Conservation (phyloP, 108 stramenopile species). For the Nitzschia inconspicua region DNA sequence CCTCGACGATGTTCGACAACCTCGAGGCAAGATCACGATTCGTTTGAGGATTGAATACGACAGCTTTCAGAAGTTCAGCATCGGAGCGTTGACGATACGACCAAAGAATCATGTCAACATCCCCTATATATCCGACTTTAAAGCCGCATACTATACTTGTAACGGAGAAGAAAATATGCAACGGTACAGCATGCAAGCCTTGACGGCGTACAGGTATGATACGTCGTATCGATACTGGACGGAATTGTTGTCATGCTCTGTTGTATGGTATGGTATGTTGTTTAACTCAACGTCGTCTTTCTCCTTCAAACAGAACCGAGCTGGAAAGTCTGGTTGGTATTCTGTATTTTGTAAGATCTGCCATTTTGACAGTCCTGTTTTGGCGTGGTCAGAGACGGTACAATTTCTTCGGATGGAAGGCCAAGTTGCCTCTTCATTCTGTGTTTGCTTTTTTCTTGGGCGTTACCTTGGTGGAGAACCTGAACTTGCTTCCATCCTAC, state of each 20-base stretch:
- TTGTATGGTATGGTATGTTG: too few relatives aligned
- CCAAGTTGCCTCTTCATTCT: conserved; percentile 46
- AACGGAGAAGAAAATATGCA: conserved; percentile 41
- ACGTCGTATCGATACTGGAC: too few relatives aligned
- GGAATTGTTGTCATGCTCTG: too few relatives aligned
- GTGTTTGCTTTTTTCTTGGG: conserved; percentile 41
- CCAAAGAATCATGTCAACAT: conserved; percentile 41
- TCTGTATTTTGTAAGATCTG: conserved; percentile 32
- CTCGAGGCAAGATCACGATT: conserved; percentile 25
- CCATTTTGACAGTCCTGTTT: conserved; percentile 36
- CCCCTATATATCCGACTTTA: conserved; percentile 40
- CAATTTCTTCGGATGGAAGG: conserved; percentile 7
- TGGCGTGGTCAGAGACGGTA: conserved; percentile 35
- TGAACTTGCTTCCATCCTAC: conserved; percentile 47
- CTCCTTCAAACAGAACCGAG: too few relatives aligned
- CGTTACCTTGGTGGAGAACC: conserved; percentile 42
- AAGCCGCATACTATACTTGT: conserved; percentile 37
- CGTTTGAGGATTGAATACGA: conserved; percentile 46
- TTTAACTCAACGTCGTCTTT: too few relatives aligned
- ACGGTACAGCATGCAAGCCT: conserved; percentile 24
- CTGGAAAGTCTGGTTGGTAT: conserved; percentile 24
- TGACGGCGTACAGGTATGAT: conserved; percentile 22
- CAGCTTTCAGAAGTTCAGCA: conserved; percentile 33
- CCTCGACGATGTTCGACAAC: conserved; percentile 12
- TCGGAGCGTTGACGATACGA: conserved; percentile 32